phyloP scores from a whole-genome alignment of 2,329 filamentous ascomycete species.

The Talaromyces islandicus region DNA sequence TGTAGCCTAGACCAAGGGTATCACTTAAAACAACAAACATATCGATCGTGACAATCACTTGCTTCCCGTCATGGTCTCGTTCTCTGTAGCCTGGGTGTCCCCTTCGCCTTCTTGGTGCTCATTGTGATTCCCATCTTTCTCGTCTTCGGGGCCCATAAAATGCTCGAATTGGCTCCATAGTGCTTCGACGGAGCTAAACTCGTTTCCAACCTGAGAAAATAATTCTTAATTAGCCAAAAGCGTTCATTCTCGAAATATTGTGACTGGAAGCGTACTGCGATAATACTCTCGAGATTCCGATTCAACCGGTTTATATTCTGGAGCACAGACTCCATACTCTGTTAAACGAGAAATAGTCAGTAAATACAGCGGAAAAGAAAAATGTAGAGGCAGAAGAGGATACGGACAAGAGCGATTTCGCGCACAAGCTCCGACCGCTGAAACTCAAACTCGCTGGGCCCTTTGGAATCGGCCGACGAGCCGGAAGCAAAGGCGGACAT shows the following conservation, averaged over 20 bases:
- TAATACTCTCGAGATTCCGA: slow-evolving; percentile 82
- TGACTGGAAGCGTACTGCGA: slow-evolving; percentile 56
- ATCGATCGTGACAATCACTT: not conserved
- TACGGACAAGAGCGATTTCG: slow-evolving; percentile 34
- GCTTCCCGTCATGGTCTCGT: not conserved
- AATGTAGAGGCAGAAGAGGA: not conserved
- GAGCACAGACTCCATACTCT: slow-evolving; percentile 79
- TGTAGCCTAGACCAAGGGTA: not conserved
- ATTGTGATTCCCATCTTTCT: slow-evolving; percentile 10
- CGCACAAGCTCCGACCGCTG: slow-evolving; percentile 37
- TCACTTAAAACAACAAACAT: not conserved
- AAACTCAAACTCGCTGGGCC: slow-evolving; percentile 35
- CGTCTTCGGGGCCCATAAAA: slow-evolving; percentile 68
- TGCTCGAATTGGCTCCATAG: slow-evolving; percentile 96
- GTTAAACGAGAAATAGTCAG: not conserved
- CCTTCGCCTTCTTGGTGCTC: slow-evolving; percentile 10
- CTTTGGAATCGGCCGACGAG: slow-evolving; percentile 11
- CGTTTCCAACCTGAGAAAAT: slow-evolving; percentile 69
- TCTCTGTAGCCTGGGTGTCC: not conserved
- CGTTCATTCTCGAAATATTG: not conserved
- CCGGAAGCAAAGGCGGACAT: slow-evolving; percentile 9
- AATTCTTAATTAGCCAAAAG: not conserved
- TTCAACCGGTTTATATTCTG: slow-evolving; percentile 96
- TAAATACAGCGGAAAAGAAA: not conserved
- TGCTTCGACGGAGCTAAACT: slow-evolving; percentile 94